Evolutionary conservation across 495 filamentous ascomycete genomes (phyloP).

Genomic region (Saxophila tyrrhenica): DNA sequence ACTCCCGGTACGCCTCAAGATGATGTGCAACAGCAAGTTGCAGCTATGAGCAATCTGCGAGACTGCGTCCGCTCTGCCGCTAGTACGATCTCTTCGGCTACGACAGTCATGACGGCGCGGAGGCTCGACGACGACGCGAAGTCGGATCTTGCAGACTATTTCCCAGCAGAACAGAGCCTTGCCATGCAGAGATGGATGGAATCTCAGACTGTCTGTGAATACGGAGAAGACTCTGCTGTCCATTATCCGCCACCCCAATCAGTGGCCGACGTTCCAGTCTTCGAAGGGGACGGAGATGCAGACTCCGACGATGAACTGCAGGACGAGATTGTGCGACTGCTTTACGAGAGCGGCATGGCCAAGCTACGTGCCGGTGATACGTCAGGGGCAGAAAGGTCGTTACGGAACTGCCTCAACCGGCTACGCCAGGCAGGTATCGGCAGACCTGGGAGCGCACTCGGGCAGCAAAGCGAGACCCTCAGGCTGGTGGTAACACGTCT

Average conservation of each 20-base stretch:
- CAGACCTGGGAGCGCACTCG: too few species aligned
- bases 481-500: neutral
- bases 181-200: conserved; percentile 1
- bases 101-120: conserved; percentile 3
- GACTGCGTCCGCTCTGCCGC: conserved; percentile 19
- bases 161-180: neutral
- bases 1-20: neutral
- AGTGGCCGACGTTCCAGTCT: neutral
- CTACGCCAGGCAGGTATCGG: neutral
- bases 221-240: neutral
- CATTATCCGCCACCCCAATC: neutral
- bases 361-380: neutral
- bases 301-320: conserved; percentile 4
- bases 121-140: neutral
- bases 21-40: conserved; percentile 1
- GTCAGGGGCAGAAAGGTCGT: neutral
- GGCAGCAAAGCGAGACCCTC: too few species aligned
- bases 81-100: conserved; percentile 15
- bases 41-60: conserved; percentile 11
- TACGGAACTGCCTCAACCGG: neutral
- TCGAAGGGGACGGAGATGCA: neutral
- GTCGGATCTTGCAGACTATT: conserved; percentile 15
- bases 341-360: neutral
- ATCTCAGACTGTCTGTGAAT: neutral
- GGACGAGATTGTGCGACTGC: neutral